These are phyloP conservation scores for Paxillus involutus DNA, from an alignment of 768 basidiomycete species.

Conservation along the genomic window DNA sequence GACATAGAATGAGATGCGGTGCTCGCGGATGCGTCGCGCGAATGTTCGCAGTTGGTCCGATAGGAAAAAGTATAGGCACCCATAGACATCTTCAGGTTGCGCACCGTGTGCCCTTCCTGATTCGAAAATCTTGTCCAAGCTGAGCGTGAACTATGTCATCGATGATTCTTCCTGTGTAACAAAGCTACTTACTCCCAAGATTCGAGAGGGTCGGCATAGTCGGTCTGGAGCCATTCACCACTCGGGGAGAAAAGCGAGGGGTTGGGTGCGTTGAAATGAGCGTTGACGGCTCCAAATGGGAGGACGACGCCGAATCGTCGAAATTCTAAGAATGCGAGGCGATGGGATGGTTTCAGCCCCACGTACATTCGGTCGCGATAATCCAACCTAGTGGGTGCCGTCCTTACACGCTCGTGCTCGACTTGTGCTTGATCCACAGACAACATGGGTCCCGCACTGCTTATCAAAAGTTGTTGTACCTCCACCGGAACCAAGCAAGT, in stretches of 20 bases:
- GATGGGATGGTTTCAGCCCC: constrained; percentile 43
- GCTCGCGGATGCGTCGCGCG: constrained; percentile 32
- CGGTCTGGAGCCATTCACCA: constrained; percentile 45
- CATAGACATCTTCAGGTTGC: constrained; percentile 44
- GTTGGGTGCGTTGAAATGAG: constrained; percentile 42
- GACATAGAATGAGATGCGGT: constrained; percentile 35
- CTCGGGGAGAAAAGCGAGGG: constrained; percentile 44
- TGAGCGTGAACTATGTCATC: constrained; percentile 14
- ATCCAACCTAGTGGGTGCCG: constrained; percentile 39
- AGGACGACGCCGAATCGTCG: constrained; percentile 43
- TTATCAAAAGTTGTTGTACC: constrained; percentile 11
- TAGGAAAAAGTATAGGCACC: constrained; percentile 50
- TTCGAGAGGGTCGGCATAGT: constrained; percentile 43
- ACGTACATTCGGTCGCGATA: constrained; percentile 40
- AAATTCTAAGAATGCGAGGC: constrained; percentile 41
- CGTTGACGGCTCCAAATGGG: constrained; percentile 45
- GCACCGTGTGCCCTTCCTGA: constrained; percentile 41
- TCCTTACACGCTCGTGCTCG: constrained; percentile 34
- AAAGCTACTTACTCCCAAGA: constrained; percentile 47
- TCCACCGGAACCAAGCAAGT: constrained; percentile 10
- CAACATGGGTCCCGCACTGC: constrained; percentile 15
- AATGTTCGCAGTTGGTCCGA: constrained; percentile 40
- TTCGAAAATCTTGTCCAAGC: constrained; percentile 39
- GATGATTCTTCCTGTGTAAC: background rate
- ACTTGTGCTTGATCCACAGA: constrained; percentile 23